A percentile compares a stretch with the other conserved stretches of the same genome.
phyloP scores from a whole-genome alignment of 2,329 filamentous ascomycete species.

The Teratosphaeria gauchensis region DNA sequence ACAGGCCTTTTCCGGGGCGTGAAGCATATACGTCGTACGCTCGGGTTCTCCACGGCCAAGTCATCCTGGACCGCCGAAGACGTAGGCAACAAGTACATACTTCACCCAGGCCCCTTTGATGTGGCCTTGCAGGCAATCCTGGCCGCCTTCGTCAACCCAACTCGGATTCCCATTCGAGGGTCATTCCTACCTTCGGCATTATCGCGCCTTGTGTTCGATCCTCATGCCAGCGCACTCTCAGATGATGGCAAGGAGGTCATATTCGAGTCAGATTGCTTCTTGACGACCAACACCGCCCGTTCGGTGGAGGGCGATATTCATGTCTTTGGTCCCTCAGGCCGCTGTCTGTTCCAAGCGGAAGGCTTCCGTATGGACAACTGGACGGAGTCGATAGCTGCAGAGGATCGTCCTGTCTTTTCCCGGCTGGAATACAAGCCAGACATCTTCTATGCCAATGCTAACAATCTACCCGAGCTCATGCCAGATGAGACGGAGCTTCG shows the following conservation, averaged over 20 bases:
- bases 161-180: not conserved
- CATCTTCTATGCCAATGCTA: not conserved
- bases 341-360: not conserved
- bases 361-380: not conserved
- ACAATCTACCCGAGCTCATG: not conserved
- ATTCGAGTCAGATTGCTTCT: not conserved
- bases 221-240: not conserved
- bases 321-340: not conserved
- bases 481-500: not conserved
- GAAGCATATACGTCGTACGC: not conserved
- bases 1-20: not conserved
- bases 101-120: not conserved
- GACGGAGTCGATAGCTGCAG: not conserved
- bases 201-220: not conserved
- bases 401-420: not conserved
- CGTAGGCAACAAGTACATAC: not conserved
- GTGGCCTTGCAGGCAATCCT: not conserved
- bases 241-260: not conserved
- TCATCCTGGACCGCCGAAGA: not conserved
- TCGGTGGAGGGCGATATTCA: not conserved
- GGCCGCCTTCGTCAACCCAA: not conserved
- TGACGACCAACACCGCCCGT: not conserved
- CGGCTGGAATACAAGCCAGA: not conserved
- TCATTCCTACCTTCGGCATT: not conserved
- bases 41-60: not conserved